A percentile compares a stretch with the other conserved stretches of the same genome.
Evolutionary conservation across 225 moss, liverwort and hornwort genomes (phyloP).

Genomic region (Marchantia polymorpha): DNA sequence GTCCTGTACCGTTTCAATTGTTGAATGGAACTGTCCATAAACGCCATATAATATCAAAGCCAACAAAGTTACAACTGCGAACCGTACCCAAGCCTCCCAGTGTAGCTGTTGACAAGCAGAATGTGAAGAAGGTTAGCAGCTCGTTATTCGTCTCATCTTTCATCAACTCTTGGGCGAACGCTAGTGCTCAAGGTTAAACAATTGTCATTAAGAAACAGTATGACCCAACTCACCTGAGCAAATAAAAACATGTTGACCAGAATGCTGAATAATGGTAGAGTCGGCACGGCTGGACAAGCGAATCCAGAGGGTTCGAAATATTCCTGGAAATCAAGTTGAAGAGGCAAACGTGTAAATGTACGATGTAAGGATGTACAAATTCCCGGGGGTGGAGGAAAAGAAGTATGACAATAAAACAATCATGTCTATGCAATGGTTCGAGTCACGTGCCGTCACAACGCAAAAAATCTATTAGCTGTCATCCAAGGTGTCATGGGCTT

Average conservation of each 20-base stretch:
- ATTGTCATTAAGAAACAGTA: no score
- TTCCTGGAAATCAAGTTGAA: slow-evolving; percentile 45
- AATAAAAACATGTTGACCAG: slow-evolving; percentile 89
- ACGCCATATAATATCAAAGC: slow-evolving; percentile 68
- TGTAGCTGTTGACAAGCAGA: slow-evolving; percentile 58
- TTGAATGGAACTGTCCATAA: slow-evolving; percentile 76
- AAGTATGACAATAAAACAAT: not conserved
- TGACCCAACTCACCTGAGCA: slow-evolving; percentile 57
- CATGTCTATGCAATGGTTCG: no score
- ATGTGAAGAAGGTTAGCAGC: not conserved
- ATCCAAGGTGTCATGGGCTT: no score
- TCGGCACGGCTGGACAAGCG: slow-evolving; percentile 86
- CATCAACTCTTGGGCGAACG: not conserved
- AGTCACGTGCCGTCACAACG: no score
- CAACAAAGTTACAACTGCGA: slow-evolving; percentile 62
- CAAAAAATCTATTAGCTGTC: not conserved
- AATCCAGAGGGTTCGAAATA: slow-evolving; percentile 77
- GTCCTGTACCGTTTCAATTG: slow-evolving; percentile 45
- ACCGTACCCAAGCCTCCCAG: slow-evolving; percentile 95
- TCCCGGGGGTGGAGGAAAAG: not conserved
- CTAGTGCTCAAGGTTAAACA: not conserved
- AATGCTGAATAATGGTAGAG: slow-evolving; percentile 79
- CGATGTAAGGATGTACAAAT: not conserved
- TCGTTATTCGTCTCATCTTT: not conserved
- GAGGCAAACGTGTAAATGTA: not conserved